Percentiles rank a stretch among this genome's conserved stretches.
phyloP scores from a whole-genome alignment of 2,329 filamentous ascomycete species.

The Fusarium paranaense region DNA sequence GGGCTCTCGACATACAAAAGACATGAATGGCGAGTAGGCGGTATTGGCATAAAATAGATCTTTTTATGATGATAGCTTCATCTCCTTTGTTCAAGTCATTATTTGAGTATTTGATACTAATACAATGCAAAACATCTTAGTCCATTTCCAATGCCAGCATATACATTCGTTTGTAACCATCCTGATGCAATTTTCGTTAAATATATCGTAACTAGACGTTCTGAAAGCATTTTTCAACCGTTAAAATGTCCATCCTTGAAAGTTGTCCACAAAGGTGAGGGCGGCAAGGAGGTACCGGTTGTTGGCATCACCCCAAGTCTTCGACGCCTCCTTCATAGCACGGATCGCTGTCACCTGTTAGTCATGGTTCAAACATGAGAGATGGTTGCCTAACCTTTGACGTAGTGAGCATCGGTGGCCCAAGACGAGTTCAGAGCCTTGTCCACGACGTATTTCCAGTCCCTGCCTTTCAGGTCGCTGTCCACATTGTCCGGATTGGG shows the following conservation, averaged over 20 bases:
- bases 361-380: not conserved
- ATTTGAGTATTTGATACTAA: not conserved
- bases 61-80: too few species aligned
- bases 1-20: not conserved
- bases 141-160: not conserved
- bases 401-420: slow-evolving; percentile 82
- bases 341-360: slow-evolving; percentile 67
- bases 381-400: slow-evolving; percentile 72
- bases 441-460: slow-evolving; percentile 82
- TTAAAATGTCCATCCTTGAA: slow-evolving; percentile 72
- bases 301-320: slow-evolving; percentile 79
- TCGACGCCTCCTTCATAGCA: slow-evolving; percentile 78
- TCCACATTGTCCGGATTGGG: slow-evolving; percentile 75
- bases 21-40: not conserved
- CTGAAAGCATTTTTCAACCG: not conserved
- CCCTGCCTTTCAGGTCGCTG: slow-evolving; percentile 68
- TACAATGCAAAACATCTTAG: slow-evolving; percentile 4
- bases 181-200: slow-evolving; percentile 8
- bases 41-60: not conserved
- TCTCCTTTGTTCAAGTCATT: not conserved
- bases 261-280: slow-evolving; percentile 79
- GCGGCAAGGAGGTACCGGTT: slow-evolving; percentile 75
- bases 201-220: not conserved
- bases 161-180: slow-evolving; percentile 1
- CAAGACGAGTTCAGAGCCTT: slow-evolving; percentile 76